phyloP scores from a whole-genome alignment of 2,329 filamentous ascomycete genomes.

The Fonsecaea monophora region DNA sequence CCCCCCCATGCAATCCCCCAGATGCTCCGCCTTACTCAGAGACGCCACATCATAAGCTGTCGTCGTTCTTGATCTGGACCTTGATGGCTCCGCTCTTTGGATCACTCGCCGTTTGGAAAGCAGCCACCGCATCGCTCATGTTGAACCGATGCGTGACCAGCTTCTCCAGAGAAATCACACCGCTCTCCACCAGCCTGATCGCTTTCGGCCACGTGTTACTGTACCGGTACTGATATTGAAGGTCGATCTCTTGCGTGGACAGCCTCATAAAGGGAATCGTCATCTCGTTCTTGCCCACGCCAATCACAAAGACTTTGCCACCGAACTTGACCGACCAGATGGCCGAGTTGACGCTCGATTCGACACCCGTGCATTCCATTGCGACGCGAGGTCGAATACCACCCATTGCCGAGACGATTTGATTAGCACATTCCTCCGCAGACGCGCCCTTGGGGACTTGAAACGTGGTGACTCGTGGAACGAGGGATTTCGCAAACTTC shows the following conservation, averaged over 20 bases:
- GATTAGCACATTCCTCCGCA: conserved; percentile 72
- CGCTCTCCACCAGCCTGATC: conserved; percentile 83
- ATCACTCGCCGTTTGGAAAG: conserved; percentile 87
- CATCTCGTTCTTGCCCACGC: conserved; percentile 94
- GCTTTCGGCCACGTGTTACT: conserved; percentile 95
- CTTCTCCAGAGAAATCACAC: conserved; percentile 78
- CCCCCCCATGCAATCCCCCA: not conserved
- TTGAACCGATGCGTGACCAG: conserved; percentile 87
- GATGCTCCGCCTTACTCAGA: not conserved
- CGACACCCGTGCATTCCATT: conserved; percentile 93
- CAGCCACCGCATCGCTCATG: conserved; percentile 84
- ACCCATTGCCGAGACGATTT: conserved; percentile 73
- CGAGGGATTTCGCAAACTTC: conserved; percentile 81
- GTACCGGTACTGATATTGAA: conserved; percentile 97
- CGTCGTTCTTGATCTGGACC: conserved; percentile 80
- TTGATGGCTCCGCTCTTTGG: conserved; percentile 96
- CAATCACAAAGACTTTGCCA: conserved; percentile 95
- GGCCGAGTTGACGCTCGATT: conserved; percentile 82
- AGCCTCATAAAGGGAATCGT: conserved; percentile 94
- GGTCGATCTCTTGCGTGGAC: conserved; percentile 87
- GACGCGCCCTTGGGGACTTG: conserved; percentile 49
- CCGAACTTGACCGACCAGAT: conserved; percentile 94
- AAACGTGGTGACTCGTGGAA: conserved; percentile 79
- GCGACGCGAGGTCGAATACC: conserved; percentile 81
- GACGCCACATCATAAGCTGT: conserved; percentile 31